Conservation (phyloP, 768 basidiomycete genomes). For the Hericium coralloides region DNA sequence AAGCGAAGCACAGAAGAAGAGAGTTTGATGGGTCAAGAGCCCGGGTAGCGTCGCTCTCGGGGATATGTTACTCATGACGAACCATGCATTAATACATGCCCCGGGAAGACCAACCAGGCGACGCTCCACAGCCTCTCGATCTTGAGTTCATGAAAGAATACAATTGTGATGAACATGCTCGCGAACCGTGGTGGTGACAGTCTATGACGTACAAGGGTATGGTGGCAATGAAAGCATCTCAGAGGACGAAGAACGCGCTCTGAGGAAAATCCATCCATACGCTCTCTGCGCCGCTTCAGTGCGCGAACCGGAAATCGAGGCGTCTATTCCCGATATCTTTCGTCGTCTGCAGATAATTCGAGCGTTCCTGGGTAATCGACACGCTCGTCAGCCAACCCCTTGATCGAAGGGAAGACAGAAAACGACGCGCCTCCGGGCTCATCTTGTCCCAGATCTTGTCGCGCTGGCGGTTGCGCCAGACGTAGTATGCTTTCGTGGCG, state of each 20-base stretch:
- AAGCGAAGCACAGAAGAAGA: too few relatives aligned
- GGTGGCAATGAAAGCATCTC: too few relatives aligned
- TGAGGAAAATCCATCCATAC: background rate
- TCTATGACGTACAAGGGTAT: too few relatives aligned
- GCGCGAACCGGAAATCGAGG: constrained; percentile 24
- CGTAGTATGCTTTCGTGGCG: constrained; percentile 43
- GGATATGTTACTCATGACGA: too few relatives aligned
- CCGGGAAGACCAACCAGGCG: too few relatives aligned
- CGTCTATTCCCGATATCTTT: constrained; percentile 24
- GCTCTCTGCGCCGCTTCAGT: constrained; percentile 2
- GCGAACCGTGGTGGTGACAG: too few relatives aligned
- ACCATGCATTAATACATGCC: too few relatives aligned
- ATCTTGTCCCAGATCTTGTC: constrained; percentile 49
- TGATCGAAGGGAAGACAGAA: background rate
- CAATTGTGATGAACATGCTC: too few relatives aligned
- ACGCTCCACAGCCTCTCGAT: too few relatives aligned
- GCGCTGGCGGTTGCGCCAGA: constrained; percentile 48
- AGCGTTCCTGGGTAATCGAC: constrained; percentile 16
- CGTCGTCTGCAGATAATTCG: constrained; percentile 25
- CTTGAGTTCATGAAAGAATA: too few relatives aligned
- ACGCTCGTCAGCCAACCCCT: background rate
- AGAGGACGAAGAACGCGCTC: background rate
- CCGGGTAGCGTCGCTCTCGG: too few relatives aligned
- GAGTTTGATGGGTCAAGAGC: too few relatives aligned
- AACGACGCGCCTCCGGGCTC: constrained; percentile 28